Conservation (phyloP, 169 alveolate genomes). For the Plasmodium knowlesi region DNA sequence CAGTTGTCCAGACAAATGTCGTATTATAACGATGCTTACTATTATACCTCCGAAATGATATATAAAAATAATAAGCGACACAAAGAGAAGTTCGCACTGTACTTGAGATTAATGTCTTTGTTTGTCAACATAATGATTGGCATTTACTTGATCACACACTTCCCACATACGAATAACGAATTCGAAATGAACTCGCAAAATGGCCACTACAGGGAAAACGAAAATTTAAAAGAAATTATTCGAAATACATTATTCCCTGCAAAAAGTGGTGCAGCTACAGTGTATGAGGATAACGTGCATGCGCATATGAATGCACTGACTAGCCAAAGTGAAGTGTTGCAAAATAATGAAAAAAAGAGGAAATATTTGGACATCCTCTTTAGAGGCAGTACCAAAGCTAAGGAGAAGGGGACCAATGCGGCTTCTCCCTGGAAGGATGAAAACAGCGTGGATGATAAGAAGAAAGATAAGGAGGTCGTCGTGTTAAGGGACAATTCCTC, state of each 20-base stretch:
- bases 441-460: neutral
- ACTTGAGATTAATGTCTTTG: constrained; percentile 61
- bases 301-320: neutral
- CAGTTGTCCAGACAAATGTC: constrained; percentile 66
- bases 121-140: constrained; percentile 59
- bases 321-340: neutral
- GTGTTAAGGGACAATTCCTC: neutral
- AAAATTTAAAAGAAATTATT: constrained; percentile 21
- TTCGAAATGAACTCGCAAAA: neutral
- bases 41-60: constrained; percentile 69
- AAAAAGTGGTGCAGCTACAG: neutral
- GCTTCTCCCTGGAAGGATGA: neutral
- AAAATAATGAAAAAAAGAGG: constrained; percentile 11
- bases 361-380: neutral
- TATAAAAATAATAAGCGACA: constrained; percentile 44
- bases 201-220: constrained; percentile 16
- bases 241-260: constrained; percentile 5
- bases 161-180: constrained; percentile 58
- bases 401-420: neutral
- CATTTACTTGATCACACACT: constrained; percentile 42
- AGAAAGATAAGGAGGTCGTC: neutral
- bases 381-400: neutral
- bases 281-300: neutral
- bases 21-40: constrained; percentile 62
- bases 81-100: constrained; percentile 53